Evolutionary conservation across 345 rosid species (phyloP).

Genomic region (Rhodomyrtus tomentosa): DNA sequence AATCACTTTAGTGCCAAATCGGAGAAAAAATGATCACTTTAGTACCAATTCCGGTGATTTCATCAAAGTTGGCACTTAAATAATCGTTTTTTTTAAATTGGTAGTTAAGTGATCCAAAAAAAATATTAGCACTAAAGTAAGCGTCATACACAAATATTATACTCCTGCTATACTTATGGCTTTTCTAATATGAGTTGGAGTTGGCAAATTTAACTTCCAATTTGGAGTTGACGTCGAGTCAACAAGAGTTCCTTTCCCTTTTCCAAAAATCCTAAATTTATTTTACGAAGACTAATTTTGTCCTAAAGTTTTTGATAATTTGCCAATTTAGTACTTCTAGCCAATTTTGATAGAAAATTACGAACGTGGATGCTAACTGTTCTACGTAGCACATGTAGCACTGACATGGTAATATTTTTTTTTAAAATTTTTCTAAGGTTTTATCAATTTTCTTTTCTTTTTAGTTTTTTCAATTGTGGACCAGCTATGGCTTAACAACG

Average conservation of each 20-base stretch:
- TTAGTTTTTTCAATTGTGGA: neutral
- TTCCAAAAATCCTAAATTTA: neutral
- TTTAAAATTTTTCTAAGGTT: neutral
- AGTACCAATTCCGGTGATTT: too few relatives aligned
- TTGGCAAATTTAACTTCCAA: neutral
- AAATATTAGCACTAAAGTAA: too few relatives aligned
- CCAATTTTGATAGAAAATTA: neutral
- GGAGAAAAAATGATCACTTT: too few relatives aligned
- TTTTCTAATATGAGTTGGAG: neutral
- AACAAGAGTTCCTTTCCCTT: neutral
- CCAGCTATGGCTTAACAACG: neutral
- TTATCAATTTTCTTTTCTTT: neutral
- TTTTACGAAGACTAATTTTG: neutral
- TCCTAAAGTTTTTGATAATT: neutral
- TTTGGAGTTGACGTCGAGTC: neutral
- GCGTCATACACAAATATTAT: too few relatives aligned
- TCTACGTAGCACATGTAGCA: too few relatives aligned
- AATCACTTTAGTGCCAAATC: too few relatives aligned
- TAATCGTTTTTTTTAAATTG: too few relatives aligned
- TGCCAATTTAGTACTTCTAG: fast-evolving
- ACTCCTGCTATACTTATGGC: too few relatives aligned
- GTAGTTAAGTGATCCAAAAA: too few relatives aligned
- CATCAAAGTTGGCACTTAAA: too few relatives aligned
- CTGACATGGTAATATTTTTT: neutral
- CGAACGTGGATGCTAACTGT: fast-evolving